A percentile compares a stretch with the other conserved stretches of the same genome.
Conservation (phyloP, 306 rosid species). For the Trichosanthes truncata region DNA sequence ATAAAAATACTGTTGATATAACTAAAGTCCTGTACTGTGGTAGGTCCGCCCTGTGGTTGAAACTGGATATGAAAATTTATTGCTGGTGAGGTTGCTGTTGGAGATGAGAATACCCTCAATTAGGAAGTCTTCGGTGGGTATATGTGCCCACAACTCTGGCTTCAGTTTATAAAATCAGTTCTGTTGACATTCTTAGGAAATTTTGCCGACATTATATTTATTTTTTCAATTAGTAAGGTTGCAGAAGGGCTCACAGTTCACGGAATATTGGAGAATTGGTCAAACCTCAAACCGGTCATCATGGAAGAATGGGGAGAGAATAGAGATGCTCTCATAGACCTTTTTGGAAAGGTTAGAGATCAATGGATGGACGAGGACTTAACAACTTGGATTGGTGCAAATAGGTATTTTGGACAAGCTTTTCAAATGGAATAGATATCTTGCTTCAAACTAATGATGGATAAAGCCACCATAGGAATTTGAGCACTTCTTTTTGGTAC, state of each 20-base stretch:
- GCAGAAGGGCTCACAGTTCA: conserved; percentile 64
- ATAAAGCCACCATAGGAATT: not conserved
- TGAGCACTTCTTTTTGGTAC: not conserved
- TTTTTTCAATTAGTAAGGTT: conserved; percentile 50
- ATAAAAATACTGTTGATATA: not conserved
- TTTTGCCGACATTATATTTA: conserved; percentile 6
- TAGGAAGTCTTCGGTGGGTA: conserved; percentile 69
- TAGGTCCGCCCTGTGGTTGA: conserved; percentile 97
- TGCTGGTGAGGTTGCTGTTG: conserved; percentile 79
- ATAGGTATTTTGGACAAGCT: conserved; percentile 49
- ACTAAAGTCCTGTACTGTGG: conserved; percentile 16
- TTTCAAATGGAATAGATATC: conserved; percentile 1
- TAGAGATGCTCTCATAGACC: conserved; percentile 43
- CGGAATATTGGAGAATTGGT: conserved; percentile 77
- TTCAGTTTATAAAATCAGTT: not conserved
- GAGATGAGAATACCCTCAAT: conserved; percentile 56
- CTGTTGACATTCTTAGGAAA: conserved; percentile 9
- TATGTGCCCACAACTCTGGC: conserved; percentile 8
- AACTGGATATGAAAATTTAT: conserved; percentile 83
- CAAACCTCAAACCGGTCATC: conserved; percentile 51
- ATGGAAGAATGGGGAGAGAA: conserved; percentile 75
- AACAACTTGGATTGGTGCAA: conserved; percentile 68
- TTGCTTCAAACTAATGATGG: not conserved
- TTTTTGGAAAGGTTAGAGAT: conserved; percentile 77
- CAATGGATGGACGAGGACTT: conserved; percentile 78